Evolutionary conservation across 2,329 filamentous ascomycete genomes (phyloP).

Genomic region (Aspergillus pseudoviridinutans): DNA sequence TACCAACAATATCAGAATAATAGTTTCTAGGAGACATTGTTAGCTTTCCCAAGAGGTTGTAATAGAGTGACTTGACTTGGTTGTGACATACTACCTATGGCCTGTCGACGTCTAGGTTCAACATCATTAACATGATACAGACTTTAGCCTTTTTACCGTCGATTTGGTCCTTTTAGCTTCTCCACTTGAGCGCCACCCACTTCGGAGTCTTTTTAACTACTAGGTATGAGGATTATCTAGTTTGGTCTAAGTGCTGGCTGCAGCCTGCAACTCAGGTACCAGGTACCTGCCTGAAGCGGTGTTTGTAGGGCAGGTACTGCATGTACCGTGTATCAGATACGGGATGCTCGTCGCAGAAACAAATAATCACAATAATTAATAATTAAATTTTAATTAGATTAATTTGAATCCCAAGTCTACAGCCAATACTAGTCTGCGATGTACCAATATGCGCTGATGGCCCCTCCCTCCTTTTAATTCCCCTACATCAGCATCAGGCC

Average conservation of each 20-base stretch:
- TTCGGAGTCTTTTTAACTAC: neutral
- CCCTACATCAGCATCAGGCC: constrained; percentile 12
- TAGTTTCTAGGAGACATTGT: neutral
- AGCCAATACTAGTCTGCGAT: neutral
- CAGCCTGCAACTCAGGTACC: no score
- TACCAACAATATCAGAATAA: no score
- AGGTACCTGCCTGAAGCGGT: no score
- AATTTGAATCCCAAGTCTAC: neutral
- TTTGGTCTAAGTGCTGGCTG: no score
- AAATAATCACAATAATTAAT: neutral
- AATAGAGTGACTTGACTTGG: neutral
- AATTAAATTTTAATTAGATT: neutral
- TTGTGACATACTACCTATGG: neutral
- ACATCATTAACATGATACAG: neutral
- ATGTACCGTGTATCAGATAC: neutral
- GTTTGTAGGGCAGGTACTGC: neutral
- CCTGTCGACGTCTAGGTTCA: neutral
- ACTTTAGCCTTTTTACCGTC: neutral
- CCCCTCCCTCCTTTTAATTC: constrained; percentile 3
- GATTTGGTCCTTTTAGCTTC: neutral
- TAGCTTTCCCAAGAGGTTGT: neutral
- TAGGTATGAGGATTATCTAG: no score
- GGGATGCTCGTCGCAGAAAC: neutral
- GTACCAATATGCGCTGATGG: neutral
- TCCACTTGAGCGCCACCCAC: neutral